Conservation (phyloP, 345 rosid species). For the Citrus maxima region DNA sequence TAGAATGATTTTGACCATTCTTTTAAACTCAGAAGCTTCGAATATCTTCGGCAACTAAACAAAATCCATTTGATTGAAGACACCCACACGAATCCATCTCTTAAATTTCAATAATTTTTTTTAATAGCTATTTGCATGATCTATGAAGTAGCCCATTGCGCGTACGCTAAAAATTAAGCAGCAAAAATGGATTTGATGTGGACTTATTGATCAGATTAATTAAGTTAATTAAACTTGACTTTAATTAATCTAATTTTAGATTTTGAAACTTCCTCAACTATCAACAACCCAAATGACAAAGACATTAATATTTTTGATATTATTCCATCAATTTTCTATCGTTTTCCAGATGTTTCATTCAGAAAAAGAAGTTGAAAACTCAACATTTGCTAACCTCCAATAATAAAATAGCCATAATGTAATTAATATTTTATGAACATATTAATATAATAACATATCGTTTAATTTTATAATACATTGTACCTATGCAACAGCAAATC, state of each 20-base stretch:
- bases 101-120: too few relatives aligned
- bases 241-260: not conserved
- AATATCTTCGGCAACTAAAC: not conserved
- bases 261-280: not conserved
- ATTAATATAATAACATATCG: not conserved
- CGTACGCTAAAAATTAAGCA: not conserved
- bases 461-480: not conserved
- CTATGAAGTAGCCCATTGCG: not conserved
- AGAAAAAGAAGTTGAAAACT: not conserved
- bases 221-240: not conserved
- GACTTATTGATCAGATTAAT: not conserved
- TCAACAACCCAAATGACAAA: not conserved
- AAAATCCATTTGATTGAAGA: not conserved
- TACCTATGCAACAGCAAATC: not conserved
- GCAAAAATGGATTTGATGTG: not conserved
- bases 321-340: not conserved
- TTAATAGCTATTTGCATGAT: not conserved
- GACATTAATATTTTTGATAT: not conserved
- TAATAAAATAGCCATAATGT: not conserved
- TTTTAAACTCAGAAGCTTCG: not conserved
- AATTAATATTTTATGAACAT: not conserved
- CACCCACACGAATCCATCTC: not conserved
- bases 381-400: conserved; percentile 5
- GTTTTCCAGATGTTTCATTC: not conserved
- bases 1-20: not conserved